These are phyloP conservation scores for Candida manassasensis DNA, from an alignment of 805 yeast genomes.

Conservation along the genomic window DNA sequence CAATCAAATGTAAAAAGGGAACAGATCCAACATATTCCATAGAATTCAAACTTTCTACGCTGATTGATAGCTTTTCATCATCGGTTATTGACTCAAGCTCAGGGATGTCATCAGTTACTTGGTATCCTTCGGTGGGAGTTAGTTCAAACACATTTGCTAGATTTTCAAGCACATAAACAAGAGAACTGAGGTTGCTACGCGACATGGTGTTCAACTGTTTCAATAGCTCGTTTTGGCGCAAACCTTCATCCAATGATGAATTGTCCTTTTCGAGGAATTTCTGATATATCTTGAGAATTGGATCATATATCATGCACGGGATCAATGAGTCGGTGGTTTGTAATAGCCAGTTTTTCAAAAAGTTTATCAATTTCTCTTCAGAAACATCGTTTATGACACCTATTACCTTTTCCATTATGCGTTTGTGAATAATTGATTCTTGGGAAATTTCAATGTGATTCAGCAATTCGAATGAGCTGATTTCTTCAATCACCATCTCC, in stretches of 20 bases:
- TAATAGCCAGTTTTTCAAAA: conserved; percentile 36
- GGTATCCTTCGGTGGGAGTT: conserved; percentile 21
- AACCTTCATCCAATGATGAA: conserved; percentile 11
- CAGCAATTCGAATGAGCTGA: conserved; percentile 15
- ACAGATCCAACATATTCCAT: conserved; percentile 34
- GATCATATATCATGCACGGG: conserved; percentile 37
- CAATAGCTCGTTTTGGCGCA: conserved; percentile 15
- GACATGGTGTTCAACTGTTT: conserved; percentile 31
- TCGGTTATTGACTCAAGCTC: conserved; percentile 9
- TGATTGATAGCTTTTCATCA: conserved; percentile 5
- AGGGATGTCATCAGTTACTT: conserved; percentile 21
- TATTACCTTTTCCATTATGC: conserved; percentile 17
- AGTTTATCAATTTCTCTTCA: conserved; percentile 19
- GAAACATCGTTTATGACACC: conserved; percentile 9
- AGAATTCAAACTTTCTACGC: conserved; percentile 20
- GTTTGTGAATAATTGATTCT: conserved; percentile 19
- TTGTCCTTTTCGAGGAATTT: background rate
- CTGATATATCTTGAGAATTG: conserved; percentile 19
- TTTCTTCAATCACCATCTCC: conserved; percentile 19
- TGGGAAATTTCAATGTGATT: conserved; percentile 10
- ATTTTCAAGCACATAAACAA: conserved; percentile 33
- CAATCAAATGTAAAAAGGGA: conserved; percentile 37
- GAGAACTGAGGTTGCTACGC: conserved; percentile 35
- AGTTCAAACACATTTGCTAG: conserved; percentile 21
- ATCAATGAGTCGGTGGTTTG: conserved; percentile 39